phyloP scores from a whole-genome alignment of 148 eudicot genomes.

The Chenopodium quinoa region DNA sequence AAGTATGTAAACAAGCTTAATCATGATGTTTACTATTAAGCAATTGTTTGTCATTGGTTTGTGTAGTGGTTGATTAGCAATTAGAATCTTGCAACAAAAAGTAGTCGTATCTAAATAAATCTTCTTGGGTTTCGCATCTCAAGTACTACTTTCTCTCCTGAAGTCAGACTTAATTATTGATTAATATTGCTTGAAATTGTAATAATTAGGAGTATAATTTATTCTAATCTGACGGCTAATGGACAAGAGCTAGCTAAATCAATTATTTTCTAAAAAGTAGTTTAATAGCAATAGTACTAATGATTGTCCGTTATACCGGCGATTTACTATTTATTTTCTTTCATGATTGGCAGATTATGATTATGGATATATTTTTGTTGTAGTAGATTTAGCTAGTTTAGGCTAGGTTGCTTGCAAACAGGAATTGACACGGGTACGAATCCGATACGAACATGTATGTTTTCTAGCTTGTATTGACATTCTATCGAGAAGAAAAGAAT shows the following conservation, averaged over 20 bases:
- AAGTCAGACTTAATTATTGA: background rate
- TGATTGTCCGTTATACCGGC: background rate
- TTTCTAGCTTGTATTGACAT: too few species aligned
- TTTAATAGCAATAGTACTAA: background rate
- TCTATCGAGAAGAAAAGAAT: too few species aligned
- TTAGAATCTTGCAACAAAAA: too few species aligned
- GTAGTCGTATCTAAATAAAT: background rate
- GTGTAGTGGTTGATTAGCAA: background rate
- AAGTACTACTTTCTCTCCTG: background rate
- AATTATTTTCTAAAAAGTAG: background rate
- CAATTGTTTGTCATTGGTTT: background rate
- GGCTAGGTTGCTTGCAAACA: too few species aligned
- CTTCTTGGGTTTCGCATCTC: background rate
- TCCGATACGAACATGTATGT: too few species aligned
- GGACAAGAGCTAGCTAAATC: background rate
- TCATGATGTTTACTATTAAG: background rate
- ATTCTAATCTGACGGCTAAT: background rate
- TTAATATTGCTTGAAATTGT: background rate
- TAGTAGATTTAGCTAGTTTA: background rate
- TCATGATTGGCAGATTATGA: background rate
- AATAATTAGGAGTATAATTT: background rate
- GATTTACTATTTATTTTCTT: background rate
- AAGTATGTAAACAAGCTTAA: background rate
- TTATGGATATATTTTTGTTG: background rate
- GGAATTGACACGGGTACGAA: too few species aligned